These are phyloP conservation scores for Mortierella alpina DNA, from an alignment of 192 early-diverging fungal species.

Conservation along the genomic window DNA sequence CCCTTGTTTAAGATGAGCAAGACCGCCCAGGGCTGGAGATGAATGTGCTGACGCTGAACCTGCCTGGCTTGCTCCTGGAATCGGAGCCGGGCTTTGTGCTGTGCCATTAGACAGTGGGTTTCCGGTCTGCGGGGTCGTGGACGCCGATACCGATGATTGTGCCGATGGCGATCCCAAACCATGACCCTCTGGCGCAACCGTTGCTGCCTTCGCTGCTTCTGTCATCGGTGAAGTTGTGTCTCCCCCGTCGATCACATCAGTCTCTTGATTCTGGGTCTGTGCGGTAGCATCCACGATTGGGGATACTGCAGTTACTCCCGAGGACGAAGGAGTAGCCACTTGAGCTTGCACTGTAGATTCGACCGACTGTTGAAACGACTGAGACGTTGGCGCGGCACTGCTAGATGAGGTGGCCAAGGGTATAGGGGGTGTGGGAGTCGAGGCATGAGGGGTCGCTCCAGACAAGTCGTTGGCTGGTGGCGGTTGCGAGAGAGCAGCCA, in stretches of 20 bases:
- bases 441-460: neutral
- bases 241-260: neutral
- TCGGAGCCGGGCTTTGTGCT: neutral
- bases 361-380: no score
- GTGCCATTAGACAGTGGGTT: neutral
- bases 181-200: neutral
- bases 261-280: constrained; percentile 4
- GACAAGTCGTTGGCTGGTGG: no score
- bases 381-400: neutral
- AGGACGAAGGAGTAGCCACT: neutral
- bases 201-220: neutral
- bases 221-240: neutral
- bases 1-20: constrained; percentile 18
- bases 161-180: constrained; percentile 10
- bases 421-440: constrained; percentile 15
- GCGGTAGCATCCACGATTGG: constrained; percentile 3
- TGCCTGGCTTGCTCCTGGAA: neutral
- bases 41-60: constrained; percentile 10
- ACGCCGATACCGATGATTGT: neutral
- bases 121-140: neutral
- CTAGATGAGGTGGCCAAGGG: constrained; percentile 14
- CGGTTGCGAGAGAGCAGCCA: neutral
- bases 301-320: neutral
- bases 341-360: no score
- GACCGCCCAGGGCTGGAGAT: constrained; percentile 14